phyloP scores from a whole-genome alignment of 2,329 filamentous ascomycete genomes.

The Fusarium napiforme region DNA sequence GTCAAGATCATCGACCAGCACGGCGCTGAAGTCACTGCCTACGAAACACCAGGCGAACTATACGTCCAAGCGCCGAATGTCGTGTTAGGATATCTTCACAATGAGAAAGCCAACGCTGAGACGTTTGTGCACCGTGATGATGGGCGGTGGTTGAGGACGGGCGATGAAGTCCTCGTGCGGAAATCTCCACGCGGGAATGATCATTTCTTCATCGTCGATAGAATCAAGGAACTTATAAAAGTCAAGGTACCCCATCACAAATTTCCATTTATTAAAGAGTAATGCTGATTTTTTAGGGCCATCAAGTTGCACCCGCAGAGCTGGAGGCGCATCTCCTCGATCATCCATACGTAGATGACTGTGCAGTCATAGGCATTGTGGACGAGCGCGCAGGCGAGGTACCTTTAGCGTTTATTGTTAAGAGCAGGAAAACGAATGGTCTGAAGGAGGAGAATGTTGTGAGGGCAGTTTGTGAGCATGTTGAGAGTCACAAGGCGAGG shows the following conservation, averaged over 20 bases:
- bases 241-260: constrained; percentile 69
- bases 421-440: constrained; percentile 56
- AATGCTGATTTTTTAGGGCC: constrained; percentile 59
- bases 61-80: constrained; percentile 81
- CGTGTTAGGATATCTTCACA: constrained; percentile 86
- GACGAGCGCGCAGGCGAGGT: constrained; percentile 69
- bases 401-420: constrained; percentile 71
- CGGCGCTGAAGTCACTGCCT: constrained; percentile 73
- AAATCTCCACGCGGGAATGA: constrained; percentile 74
- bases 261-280: too few species aligned
- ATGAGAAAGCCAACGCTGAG: constrained; percentile 82
- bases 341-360: constrained; percentile 77
- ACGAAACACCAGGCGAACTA: constrained; percentile 82
- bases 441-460: constrained; percentile 62
- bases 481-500: constrained; percentile 72
- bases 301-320: constrained; percentile 83
- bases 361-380: constrained; percentile 77
- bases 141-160: constrained; percentile 82
- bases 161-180: constrained; percentile 81
- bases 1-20: constrained; percentile 73
- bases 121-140: constrained; percentile 72
- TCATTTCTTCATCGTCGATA: constrained; percentile 86
- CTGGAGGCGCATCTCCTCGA: constrained; percentile 79
- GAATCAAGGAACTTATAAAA: constrained; percentile 77
- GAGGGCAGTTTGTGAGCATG: constrained; percentile 66